Conservation (phyloP, 257 asterid species). For the Linderniella brevidens region DNA sequence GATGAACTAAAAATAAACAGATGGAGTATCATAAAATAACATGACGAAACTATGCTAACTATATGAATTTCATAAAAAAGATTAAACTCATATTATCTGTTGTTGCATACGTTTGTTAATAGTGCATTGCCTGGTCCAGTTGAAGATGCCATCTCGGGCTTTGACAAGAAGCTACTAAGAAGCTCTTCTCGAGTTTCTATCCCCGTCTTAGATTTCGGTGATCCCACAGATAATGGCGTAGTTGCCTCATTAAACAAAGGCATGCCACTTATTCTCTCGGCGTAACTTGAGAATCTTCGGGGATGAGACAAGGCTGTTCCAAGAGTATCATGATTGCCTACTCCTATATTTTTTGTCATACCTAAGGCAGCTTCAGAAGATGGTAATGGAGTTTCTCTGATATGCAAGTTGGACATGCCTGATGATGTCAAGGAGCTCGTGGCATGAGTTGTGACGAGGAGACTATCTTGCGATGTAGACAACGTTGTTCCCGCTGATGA, state of each 20-base stretch:
- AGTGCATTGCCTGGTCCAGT: conserved; percentile 28
- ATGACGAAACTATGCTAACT: background rate
- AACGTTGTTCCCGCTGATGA: conserved; percentile 30
- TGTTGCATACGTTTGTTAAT: conserved; percentile 43
- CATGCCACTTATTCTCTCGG: conserved; percentile 71
- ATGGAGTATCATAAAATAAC: background rate
- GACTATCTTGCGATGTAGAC: conserved; percentile 51
- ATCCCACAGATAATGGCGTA: conserved; percentile 17
- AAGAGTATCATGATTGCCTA: conserved; percentile 35
- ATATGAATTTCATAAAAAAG: too few relatives aligned
- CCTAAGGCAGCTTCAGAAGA: conserved; percentile 37
- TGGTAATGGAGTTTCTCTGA: conserved; percentile 27
- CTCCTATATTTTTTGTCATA: conserved; percentile 24
- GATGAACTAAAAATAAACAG: too few relatives aligned
- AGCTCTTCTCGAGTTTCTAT: conserved; percentile 69
- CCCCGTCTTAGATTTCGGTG: conserved; percentile 84
- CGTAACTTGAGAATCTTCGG: conserved; percentile 73
- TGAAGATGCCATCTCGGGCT: conserved; percentile 45
- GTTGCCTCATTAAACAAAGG: conserved; percentile 16
- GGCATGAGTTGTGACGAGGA: conserved; percentile 29
- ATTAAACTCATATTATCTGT: background rate
- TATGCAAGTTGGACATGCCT: conserved; percentile 31
- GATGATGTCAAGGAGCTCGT: conserved; percentile 19
- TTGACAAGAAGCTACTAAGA: conserved; percentile 41
- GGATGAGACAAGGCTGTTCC: conserved; percentile 44